Base-by-base conservation (phyloP, 106 monocot species). In the Iris macrosiphon region DNA sequence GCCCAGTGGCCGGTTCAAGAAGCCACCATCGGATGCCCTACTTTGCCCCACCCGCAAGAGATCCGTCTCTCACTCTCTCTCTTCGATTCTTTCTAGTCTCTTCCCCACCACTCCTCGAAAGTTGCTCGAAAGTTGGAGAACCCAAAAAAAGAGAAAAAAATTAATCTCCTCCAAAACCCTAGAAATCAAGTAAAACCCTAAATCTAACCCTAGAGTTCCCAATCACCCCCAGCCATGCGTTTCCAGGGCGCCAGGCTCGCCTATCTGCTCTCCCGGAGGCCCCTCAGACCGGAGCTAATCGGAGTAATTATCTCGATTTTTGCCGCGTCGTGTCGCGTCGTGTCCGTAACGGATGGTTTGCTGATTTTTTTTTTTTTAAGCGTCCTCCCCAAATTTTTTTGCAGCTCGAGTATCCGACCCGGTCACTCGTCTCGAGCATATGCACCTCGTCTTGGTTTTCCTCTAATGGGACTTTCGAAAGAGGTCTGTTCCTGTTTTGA, bases 211-310 rank as follows among this genome's bases (percentile, higher is more conserved):
- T 57, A 22, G 63, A 52, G 32, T 3, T 25, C 10, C 42, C 54
- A 21, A 40, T 16, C 9, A 14, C 24, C 52, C 45, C 42, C 23
- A 52, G n/a, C 57, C 24, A 73, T 82, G 76, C 63, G 82, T 20
- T 48, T 29, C 50, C 43, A 34, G 23, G 58, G 63, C 29, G 77
- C 64, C 41, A 60, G 58, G 8, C 64, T 73, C 45, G 72, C 73
- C 39, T 20, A 47, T 16, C 40, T 52, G 12, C 42, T 77, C 47
- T 54, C 21, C 17, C 68, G 69, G 12, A 49, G 77, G n/a, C 45
- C 72, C 39, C 66, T 71, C 49, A 18, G 42, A 2, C 70, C 70
- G 20, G 32, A 15, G 25, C 12, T n/a, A 66, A 12, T 63, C 64
- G 19, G 35, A 55, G 15, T 32, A 27, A 8, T 17, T 19, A 6